These are phyloP conservation scores for Phytopythium delawarense DNA, from an alignment of 352 stramenopile species.

Conservation along the genomic window DNA sequence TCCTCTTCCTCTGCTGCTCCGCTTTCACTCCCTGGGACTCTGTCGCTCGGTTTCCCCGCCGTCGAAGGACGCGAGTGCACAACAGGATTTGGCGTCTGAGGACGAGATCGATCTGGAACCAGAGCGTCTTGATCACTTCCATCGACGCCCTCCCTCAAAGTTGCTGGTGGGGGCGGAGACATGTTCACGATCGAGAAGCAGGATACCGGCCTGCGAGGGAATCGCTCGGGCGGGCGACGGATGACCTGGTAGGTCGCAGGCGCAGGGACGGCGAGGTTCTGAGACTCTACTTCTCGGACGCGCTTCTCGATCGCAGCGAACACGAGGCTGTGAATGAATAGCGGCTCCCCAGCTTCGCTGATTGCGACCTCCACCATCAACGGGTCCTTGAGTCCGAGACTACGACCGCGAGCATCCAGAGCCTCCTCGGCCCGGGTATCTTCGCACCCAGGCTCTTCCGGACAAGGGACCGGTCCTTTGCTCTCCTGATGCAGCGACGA, in stretches of 20 bases:
- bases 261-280: conserved; percentile 50
- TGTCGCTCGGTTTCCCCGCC: conserved; percentile 10
- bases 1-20: background rate
- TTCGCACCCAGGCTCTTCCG: background rate
- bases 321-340: conserved; percentile 54
- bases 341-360: conserved; percentile 34
- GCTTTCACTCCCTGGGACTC: background rate
- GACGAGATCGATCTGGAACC: background rate
- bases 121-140: background rate
- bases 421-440: background rate
- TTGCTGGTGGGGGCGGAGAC: background rate
- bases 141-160: background rate
- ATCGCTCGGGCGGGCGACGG: conserved; percentile 57
- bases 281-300: conserved; percentile 58
- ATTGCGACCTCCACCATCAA: conserved; percentile 51
- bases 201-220: conserved; percentile 47
- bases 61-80: conserved; percentile 17
- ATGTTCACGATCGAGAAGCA: conserved; percentile 36
- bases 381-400: background rate
- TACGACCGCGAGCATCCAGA: background rate
- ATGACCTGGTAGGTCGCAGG: conserved; percentile 77
- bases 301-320: conserved; percentile 57
- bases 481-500: background rate
- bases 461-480: background rate
- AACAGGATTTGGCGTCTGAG: background rate